Evolutionary conservation across 2,329 filamentous ascomycete genomes (phyloP).

Genomic region (Ustulina deusta): DNA sequence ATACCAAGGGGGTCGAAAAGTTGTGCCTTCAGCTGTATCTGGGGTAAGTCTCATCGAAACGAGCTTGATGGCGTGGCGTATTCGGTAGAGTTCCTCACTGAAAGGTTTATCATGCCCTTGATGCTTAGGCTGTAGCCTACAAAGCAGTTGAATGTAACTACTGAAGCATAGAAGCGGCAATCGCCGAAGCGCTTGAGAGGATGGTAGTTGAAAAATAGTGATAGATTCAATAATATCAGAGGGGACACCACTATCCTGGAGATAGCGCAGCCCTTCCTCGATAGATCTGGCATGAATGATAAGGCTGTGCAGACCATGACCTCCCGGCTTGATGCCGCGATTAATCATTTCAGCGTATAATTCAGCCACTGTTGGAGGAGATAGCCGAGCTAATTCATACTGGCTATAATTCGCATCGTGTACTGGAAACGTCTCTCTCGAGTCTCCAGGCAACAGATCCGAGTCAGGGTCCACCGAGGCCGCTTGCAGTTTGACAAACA

Average conservation of each 20-base stretch:
- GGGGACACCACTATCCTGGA: conserved; percentile 58
- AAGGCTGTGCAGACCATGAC: conserved; percentile 66
- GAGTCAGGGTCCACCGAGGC: conserved; percentile 45
- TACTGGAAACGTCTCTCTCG: conserved; percentile 65
- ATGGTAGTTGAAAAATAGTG: conserved; percentile 34
- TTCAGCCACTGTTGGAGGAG: conserved; percentile 68
- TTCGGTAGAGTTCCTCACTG: conserved; percentile 40
- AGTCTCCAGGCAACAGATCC: conserved; percentile 68
- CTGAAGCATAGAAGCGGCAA: conserved; percentile 57
- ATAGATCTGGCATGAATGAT: conserved; percentile 64
- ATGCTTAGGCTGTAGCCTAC: conserved; percentile 54
- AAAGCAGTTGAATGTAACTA: conserved; percentile 66
- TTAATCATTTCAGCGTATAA: conserved; percentile 70
- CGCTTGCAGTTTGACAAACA: conserved; percentile 69
- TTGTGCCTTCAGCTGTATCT: conserved; percentile 45
- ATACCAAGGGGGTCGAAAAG: conserved; percentile 58
- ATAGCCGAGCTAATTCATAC: conserved; percentile 72
- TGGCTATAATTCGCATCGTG: conserved; percentile 70
- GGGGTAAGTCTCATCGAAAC: conserved; percentile 47
- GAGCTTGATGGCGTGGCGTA: conserved; percentile 55
- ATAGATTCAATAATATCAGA: conserved; percentile 40
- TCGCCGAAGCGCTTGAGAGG: conserved; percentile 42
- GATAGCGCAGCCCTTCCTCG: conserved; percentile 61
- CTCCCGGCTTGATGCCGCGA: conserved; percentile 61
- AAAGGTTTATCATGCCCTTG: conserved; percentile 40